Conservation (phyloP, 306 rosid genomes). For the Mimosa pudica region DNA sequence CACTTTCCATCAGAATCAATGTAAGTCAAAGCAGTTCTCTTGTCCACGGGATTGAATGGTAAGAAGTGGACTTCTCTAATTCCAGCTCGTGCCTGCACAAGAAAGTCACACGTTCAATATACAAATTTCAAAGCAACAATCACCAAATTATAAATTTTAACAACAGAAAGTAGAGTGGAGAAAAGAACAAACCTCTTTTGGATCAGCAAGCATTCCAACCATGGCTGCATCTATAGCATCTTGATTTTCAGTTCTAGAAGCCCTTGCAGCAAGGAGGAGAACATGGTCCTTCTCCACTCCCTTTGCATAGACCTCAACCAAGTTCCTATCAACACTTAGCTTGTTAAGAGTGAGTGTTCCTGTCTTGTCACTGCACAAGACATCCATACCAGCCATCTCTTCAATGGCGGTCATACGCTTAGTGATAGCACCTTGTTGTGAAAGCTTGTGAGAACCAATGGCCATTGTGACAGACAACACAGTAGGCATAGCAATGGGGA, state of each 20-base stretch:
- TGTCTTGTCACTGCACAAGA: constrained; percentile 97
- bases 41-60: constrained; percentile 95
- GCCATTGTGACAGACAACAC: constrained; percentile 99
- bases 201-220: constrained; percentile 99
- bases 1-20: constrained; percentile 74
- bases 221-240: constrained; percentile 98
- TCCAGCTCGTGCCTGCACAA: constrained; percentile 85
- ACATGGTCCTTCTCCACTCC: constrained; percentile 87
- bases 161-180: constrained; percentile 17
- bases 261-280: constrained; percentile 86
- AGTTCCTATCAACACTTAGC: constrained; percentile 80
- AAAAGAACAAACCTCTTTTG: constrained; percentile 72
- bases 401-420: constrained; percentile 99
- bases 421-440: constrained; percentile 98
- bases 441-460: constrained; percentile 94
- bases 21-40: constrained; percentile 99
- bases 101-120: constrained; percentile 4
- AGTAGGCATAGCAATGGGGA: constrained; percentile 99
- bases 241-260: constrained; percentile 93
- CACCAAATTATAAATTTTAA: constrained; percentile 20
- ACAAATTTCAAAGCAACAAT: not conserved
- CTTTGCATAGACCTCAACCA: constrained; percentile 82
- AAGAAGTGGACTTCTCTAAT: constrained; percentile 84
- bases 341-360: constrained; percentile 98
- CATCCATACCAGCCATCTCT: constrained; percentile 99